These are phyloP conservation scores for Parietaria judaica DNA, from an alignment of 306 rosid species.

Conservation along the genomic window DNA sequence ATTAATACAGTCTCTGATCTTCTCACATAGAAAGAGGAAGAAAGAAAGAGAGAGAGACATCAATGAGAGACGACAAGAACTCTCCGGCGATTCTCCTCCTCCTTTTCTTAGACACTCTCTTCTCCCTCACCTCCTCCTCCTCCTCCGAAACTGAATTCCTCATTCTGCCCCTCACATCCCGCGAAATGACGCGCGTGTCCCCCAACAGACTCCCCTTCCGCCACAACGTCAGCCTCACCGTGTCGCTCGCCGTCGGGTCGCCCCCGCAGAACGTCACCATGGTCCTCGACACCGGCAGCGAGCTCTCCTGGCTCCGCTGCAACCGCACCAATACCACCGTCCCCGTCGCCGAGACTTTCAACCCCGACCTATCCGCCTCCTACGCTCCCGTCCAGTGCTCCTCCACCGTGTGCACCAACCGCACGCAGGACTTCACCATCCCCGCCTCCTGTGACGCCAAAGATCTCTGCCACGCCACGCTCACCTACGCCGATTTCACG, in stretches of 20 bases:
- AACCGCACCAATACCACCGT: constrained; percentile 24
- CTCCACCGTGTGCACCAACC: constrained; percentile 56
- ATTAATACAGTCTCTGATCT: no score
- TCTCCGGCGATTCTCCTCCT: no score
- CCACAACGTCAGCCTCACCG: constrained; percentile 62
- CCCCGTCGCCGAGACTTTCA: constrained; percentile 5
- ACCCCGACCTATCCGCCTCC: constrained; percentile 46
- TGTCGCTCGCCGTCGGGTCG: constrained; percentile 59
- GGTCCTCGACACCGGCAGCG: constrained; percentile 87
- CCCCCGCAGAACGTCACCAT: constrained; percentile 81
- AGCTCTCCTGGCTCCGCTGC: constrained; percentile 83
- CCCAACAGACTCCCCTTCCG: constrained; percentile 70
- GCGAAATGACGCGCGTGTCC: constrained; percentile 43
- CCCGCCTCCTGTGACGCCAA: constrained; percentile 84
- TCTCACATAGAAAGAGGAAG: no score
- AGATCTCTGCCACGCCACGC: constrained; percentile 75
- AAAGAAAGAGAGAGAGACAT: no score
- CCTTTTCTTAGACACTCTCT: neutral
- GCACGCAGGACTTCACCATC: constrained; percentile 59
- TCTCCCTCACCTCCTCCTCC: constrained; percentile 8
- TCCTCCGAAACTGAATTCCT: constrained; percentile 12
- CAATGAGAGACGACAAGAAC: no score
- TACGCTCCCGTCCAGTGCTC: constrained; percentile 55
- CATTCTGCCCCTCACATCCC: constrained; percentile 61
- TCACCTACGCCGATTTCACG: constrained; percentile 70